Evolutionary conservation across 176 grass and related monocot genomes (phyloP).

Genomic region (Eleusine indica): DNA sequence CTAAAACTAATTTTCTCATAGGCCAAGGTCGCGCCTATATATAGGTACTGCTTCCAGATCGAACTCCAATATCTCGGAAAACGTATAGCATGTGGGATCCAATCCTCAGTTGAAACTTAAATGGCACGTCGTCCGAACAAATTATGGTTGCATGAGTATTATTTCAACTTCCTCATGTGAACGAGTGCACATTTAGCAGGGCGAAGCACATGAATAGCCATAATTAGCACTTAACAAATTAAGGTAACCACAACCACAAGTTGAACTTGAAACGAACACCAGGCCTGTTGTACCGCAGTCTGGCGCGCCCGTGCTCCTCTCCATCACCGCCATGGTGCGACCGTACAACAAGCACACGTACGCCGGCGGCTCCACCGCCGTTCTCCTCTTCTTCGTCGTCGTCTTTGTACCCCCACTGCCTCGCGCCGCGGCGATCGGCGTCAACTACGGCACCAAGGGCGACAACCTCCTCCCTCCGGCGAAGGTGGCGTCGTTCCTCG

Average conservation of each 20-base stretch:
- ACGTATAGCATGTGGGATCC: too few species aligned
- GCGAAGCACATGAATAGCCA: neutral
- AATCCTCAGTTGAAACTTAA: too few species aligned
- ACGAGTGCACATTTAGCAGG: too few species aligned
- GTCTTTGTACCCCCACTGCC: neutral
- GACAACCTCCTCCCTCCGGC: slow-evolving; percentile 71
- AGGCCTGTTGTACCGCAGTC: too few species aligned
- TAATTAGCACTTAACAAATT: neutral
- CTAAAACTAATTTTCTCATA: too few species aligned
- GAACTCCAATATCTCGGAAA: too few species aligned
- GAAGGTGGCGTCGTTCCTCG: slow-evolving; percentile 59
- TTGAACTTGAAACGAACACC: neutral
- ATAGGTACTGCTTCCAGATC: too few species aligned
- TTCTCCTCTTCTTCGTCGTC: slow-evolving; percentile 13
- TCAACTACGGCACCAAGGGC: slow-evolving; percentile 83
- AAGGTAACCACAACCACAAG: neutral
- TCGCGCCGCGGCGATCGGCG: slow-evolving; percentile 55
- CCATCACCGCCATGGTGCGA: neutral
- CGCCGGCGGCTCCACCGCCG: neutral
- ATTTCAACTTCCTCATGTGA: too few species aligned
- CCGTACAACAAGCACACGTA: too few species aligned
- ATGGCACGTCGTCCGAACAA: too few species aligned
- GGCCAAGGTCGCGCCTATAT: too few species aligned
- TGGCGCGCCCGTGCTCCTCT: neutral
- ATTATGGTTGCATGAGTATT: too few species aligned